phyloP scores from a whole-genome alignment of 495 filamentous ascomycete species.

The Aspergillus bridgeri region DNA sequence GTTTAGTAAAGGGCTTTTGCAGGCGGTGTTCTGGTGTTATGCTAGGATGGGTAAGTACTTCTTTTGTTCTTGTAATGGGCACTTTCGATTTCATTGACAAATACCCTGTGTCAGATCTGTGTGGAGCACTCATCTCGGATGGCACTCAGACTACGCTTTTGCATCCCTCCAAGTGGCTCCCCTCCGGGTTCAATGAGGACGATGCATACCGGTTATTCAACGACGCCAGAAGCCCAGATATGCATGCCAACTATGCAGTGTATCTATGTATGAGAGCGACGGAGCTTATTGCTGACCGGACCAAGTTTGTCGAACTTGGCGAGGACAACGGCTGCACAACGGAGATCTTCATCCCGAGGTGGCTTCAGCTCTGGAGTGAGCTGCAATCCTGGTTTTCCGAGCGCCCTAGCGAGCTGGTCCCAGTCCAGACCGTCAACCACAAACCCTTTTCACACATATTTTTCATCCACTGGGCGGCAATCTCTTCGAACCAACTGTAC shows the following conservation, averaged over 20 bases:
- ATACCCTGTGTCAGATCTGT: slow-evolving; percentile 33
- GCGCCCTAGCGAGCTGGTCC: slow-evolving; percentile 39
- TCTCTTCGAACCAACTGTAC: slow-evolving; percentile 48
- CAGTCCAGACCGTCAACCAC: slow-evolving; percentile 28
- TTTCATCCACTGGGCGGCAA: slow-evolving; percentile 45
- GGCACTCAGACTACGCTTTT: slow-evolving; percentile 43
- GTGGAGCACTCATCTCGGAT: slow-evolving; percentile 45
- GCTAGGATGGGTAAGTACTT: slow-evolving; percentile 39
- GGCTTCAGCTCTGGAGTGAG: slow-evolving; percentile 41
- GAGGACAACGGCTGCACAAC: slow-evolving; percentile 29
- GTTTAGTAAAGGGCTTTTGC: slow-evolving; percentile 36
- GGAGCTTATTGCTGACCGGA: slow-evolving; percentile 39
- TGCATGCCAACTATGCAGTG: slow-evolving; percentile 47
- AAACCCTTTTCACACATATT: slow-evolving; percentile 44
- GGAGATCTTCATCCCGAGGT: slow-evolving; percentile 26
- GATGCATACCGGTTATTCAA: slow-evolving; percentile 30
- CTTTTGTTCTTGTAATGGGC: slow-evolving; percentile 1
- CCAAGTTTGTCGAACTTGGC: slow-evolving; percentile 34
- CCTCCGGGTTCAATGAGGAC: slow-evolving; percentile 25
- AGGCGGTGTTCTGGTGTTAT: slow-evolving; percentile 50
- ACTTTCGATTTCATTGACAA: no score
- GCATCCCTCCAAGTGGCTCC: slow-evolving; percentile 39
- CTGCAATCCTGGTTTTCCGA: slow-evolving; percentile 39
- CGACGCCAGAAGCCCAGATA: slow-evolving; percentile 29
- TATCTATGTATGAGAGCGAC: slow-evolving; percentile 42